Percentiles rank a stretch among this genome's conserved stretches.
phyloP scores from a whole-genome alignment of 495 filamentous ascomycete species.

The Schizothecium vesticola region DNA sequence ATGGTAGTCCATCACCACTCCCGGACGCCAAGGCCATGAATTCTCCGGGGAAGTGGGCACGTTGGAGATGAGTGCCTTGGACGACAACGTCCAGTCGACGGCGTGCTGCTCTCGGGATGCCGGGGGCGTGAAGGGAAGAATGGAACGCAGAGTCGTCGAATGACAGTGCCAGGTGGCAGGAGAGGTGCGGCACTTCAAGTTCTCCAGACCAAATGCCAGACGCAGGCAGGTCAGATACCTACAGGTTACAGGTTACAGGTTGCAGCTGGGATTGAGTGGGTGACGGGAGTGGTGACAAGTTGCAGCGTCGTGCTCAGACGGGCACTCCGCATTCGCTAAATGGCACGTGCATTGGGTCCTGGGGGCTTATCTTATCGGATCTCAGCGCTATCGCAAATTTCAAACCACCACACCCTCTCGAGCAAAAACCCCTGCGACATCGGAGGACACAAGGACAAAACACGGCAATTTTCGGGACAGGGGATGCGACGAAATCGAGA shows the following conservation, averaged over 20 bases:
- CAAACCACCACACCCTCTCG: neutral
- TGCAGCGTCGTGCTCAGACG: neutral
- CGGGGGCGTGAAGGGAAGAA: neutral
- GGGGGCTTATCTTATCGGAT: neutral
- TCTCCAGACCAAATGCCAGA: neutral
- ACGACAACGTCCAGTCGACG: neutral
- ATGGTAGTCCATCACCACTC: slow-evolving; percentile 37
- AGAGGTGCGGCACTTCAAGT: neutral
- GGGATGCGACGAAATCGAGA: neutral
- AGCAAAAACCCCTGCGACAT: neutral
- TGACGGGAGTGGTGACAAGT: neutral
- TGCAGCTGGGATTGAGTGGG: neutral
- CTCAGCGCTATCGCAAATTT: neutral
- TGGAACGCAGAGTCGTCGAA: neutral
- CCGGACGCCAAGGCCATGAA: slow-evolving; percentile 3
- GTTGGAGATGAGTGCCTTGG: neutral
- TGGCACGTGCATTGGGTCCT: slow-evolving; percentile 7
- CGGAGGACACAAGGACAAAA: neutral
- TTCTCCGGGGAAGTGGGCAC: neutral
- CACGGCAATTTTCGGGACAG: slow-evolving; percentile 3
- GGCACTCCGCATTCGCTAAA: slow-evolving; percentile 9
- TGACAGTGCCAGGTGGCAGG: neutral
- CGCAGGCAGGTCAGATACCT: neutral
- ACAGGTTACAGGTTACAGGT: neutral
- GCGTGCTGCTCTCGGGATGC: neutral